Evolutionary conservation across 257 asterid genomes (phyloP).

Genomic region (Lithospermum erythrorhizon): DNA sequence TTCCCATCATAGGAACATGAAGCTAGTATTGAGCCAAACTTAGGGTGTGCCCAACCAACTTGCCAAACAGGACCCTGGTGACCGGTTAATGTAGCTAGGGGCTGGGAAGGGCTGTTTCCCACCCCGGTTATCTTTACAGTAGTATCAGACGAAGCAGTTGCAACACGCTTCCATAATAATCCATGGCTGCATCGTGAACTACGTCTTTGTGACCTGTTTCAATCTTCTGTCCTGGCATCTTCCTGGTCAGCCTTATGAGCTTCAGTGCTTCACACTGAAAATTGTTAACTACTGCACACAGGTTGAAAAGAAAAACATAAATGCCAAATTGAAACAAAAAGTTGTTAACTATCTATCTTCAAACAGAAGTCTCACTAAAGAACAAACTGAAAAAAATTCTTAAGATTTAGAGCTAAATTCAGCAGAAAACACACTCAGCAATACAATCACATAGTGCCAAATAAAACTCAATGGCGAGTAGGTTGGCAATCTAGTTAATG

Average conservation of each 20-base stretch:
- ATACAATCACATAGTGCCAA: neutral
- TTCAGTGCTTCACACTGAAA: neutral
- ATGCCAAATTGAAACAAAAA: neutral
- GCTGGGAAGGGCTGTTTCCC: conserved; percentile 63
- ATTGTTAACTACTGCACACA: conserved; percentile 1
- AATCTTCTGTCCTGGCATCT: conserved; percentile 88
- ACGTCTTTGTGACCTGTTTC: conserved; percentile 85
- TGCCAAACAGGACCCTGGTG: conserved; percentile 97
- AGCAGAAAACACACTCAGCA: neutral
- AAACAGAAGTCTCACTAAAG: neutral
- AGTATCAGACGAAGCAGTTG: conserved; percentile 86
- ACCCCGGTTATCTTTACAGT: conserved; percentile 68
- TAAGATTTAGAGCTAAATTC: neutral
- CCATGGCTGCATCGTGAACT: conserved; percentile 87
- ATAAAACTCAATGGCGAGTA: neutral
- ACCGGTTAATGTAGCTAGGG: conserved; percentile 67
- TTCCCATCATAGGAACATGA: conserved; percentile 87
- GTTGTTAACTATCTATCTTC: neutral
- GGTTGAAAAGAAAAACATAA: conserved; percentile 1
- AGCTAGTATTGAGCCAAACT: conserved; percentile 74
- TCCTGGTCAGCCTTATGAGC: neutral
- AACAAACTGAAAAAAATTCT: neutral
- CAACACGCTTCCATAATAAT: conserved; percentile 84
- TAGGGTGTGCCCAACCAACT: conserved; percentile 92
- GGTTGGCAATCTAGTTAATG: neutral